Percentiles rank a stretch among this genome's conserved stretches.
These are phyloP conservation scores for Anastatica hierochuntica DNA, from an alignment of 345 rosid genomes.

Conservation along the genomic window DNA sequence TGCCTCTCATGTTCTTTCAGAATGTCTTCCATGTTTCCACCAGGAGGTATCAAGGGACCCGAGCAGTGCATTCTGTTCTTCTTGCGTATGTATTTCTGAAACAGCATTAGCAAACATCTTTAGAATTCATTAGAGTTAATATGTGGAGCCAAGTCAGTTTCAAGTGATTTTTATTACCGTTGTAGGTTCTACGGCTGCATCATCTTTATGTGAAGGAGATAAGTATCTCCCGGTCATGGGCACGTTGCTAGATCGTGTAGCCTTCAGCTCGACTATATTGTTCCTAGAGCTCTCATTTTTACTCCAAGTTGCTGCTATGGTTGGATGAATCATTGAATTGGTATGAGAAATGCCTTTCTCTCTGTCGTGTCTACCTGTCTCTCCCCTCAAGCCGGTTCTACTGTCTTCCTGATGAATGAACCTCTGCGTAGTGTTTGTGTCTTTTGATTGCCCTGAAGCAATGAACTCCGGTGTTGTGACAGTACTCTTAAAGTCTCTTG, in stretches of 20 bases:
- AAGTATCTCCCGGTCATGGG: constrained; percentile 14
- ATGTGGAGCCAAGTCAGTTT: not conserved
- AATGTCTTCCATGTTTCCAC: constrained; percentile 84
- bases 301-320: constrained; percentile 20
- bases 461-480: constrained; percentile 54
- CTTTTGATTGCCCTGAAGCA: constrained; percentile 38
- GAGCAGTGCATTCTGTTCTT: constrained; percentile 77
- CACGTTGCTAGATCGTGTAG: constrained; percentile 13
- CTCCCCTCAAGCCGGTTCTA: constrained; percentile 9
- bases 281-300: constrained; percentile 13
- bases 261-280: constrained; percentile 14
- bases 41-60: constrained; percentile 88
- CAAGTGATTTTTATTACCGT: constrained; percentile 29
- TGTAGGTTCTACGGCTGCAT: constrained; percentile 14
- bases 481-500: constrained; percentile 39
- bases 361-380: constrained; percentile 6
- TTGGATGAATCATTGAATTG: constrained; percentile 24
- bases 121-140: not conserved
- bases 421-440: not conserved
- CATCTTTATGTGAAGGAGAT: constrained; percentile 25
- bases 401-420: constrained; percentile 10
- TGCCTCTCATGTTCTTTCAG: constrained; percentile 87
- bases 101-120: constrained; percentile 2
- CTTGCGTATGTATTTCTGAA: constrained; percentile 53
- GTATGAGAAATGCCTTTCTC: constrained; percentile 17